These are phyloP conservation scores for Rhypophila decipiens DNA, from an alignment of 495 filamentous ascomycete genomes.

Conservation along the genomic window DNA sequence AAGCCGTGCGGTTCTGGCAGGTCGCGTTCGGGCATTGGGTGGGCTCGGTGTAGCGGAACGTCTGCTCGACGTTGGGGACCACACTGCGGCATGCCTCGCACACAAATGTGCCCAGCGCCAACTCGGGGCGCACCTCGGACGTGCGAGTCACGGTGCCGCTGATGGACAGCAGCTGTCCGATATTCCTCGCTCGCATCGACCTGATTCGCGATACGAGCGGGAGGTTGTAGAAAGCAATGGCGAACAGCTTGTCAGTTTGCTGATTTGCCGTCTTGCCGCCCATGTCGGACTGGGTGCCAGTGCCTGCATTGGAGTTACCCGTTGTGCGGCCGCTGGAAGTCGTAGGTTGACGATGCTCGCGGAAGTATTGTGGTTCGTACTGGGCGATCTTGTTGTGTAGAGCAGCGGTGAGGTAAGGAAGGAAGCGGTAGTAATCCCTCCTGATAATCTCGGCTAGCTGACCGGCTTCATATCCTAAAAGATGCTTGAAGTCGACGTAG, in stretches of 20 bases:
- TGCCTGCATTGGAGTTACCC: constrained; percentile 59
- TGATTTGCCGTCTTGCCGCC: constrained; percentile 77
- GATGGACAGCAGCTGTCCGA: constrained; percentile 87
- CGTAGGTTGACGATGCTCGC: constrained; percentile 75
- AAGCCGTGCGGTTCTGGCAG: constrained; percentile 85
- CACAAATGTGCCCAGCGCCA: constrained; percentile 85
- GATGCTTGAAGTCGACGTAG: constrained; percentile 92
- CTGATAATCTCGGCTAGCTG: constrained; percentile 77
- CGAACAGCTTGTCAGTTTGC: constrained; percentile 93
- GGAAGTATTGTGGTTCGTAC: constrained; percentile 89
- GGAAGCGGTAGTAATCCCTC: constrained; percentile 88
- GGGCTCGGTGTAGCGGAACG: constrained; percentile 94
- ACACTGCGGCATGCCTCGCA: constrained; percentile 81
- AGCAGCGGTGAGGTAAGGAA: constrained; percentile 83
- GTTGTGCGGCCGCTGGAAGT: constrained; percentile 55
- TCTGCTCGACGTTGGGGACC: constrained; percentile 89
- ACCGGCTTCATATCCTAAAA: constrained; percentile 63
- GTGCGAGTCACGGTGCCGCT: constrained; percentile 95
- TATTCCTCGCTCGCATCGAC: constrained; percentile 80
- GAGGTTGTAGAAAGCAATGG: constrained; percentile 93
- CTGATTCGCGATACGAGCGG: constrained; percentile 89
- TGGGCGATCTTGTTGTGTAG: constrained; percentile 91
- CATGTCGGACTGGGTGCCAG: constrained; percentile 57
- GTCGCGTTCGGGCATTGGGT: constrained; percentile 88
- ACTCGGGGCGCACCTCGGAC: constrained; percentile 90